These are phyloP conservation scores for Evernia prunastri DNA, from an alignment of 495 filamentous ascomycete species.

Conservation along the genomic window DNA sequence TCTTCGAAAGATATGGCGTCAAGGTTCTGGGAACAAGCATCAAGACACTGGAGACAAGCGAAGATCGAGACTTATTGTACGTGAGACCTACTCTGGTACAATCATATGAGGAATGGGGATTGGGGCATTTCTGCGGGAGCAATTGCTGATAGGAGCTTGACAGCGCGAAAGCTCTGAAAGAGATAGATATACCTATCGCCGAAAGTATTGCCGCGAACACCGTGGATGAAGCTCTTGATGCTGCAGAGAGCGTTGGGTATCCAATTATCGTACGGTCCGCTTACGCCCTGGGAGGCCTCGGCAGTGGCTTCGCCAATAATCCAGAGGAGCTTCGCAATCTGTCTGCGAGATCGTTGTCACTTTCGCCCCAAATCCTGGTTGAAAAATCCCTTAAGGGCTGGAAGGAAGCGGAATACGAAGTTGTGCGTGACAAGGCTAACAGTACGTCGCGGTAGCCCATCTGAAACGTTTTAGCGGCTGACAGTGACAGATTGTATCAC, in stretches of 20 bases:
- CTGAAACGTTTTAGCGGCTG: not conserved
- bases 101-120: not conserved
- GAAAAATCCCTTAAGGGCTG: conserved; percentile 99
- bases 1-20: conserved; percentile 91
- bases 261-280: conserved; percentile 96
- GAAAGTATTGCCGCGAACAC: conserved; percentile 88
- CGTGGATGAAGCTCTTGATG: conserved; percentile 82
- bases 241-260: conserved; percentile 82
- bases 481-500: conserved; percentile 68
- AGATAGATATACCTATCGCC: conserved; percentile 96
- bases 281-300: conserved; percentile 90
- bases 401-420: conserved; percentile 98
- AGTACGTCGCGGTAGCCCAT: conserved; percentile 29
- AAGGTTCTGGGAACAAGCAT: conserved; percentile 92
- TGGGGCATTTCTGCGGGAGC: not conserved
- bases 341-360: conserved; percentile 83
- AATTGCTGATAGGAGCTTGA: not conserved
- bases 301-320: conserved; percentile 94
- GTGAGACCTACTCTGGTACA: not conserved
- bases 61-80: conserved; percentile 86
- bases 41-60: conserved; percentile 86
- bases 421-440: conserved; percentile 86
- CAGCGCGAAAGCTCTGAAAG: conserved; percentile 69
- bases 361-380: conserved; percentile 94
- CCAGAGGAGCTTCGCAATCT: conserved; percentile 87